Evolutionary conservation across 2,329 filamentous ascomycete genomes (phyloP), one percentile per base, ranked within the genome.

Genomic region (Penicillium sp.): DNA sequence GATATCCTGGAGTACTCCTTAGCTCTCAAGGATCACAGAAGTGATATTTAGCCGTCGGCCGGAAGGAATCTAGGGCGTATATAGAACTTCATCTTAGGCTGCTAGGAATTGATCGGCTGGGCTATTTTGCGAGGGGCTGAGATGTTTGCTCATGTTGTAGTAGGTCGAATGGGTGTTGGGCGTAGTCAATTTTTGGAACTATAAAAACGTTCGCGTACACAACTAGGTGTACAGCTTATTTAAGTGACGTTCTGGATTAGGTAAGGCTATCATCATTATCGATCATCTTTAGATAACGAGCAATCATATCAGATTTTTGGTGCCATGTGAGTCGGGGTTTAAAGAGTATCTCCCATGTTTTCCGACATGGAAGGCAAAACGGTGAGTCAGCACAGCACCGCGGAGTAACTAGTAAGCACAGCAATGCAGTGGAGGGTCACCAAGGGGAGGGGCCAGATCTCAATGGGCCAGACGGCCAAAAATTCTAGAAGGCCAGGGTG

Each of bases 401-500:
- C 35, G 35, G 35, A 37, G 35, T 15, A n/a, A n/a, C n/a, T n/a
- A 37, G 12, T 37, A 37, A 37, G 35, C 35, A 37, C 1, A 13
- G 13, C 13, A 28, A 19, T 30, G 45, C 45, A 50, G n/a, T n/a
- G n/a, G n/a, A n/a, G n/a, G 26, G 42, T 19, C 42, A 44, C 22
- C 26, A 12, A 40, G 22, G 26, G 8, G 38, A 19, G 13, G 17
- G 30, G 30, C 30, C 9, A 37, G 50, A 22, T n/a, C 19, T 2
- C 7, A 17, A 6, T 6, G 15, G 33, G 6, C 33, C 35, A 53
- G 30, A 12, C 12, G n/a, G 38, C 17, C 4, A 53, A 56, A 56
- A 56, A 19, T 35, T 60, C 58, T 56, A 60, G 58, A 60, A 60
- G 44, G 15, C 44, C 35, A 17, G 37, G 42, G 44, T 35, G n/a